Evolutionary conservation across 108 stramenopile species (phyloP).

Genomic region (Pseudonitzschia delicatissima): DNA sequence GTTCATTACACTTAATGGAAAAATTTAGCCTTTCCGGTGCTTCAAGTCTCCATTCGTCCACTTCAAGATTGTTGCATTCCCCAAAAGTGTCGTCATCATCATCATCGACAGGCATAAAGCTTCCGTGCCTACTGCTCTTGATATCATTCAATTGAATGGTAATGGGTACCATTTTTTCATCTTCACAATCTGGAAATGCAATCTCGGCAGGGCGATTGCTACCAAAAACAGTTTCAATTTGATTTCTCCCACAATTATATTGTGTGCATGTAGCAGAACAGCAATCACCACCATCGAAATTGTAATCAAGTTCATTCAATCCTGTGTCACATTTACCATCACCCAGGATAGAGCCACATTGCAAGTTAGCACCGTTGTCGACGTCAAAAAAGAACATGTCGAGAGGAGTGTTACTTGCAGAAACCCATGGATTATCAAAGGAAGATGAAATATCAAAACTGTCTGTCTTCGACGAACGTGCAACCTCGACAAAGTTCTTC

Average conservation of each 20-base stretch:
- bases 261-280: background rate
- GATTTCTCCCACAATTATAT: background rate
- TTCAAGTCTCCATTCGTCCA: background rate
- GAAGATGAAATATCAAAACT: background rate
- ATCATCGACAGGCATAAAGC: background rate
- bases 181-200: background rate
- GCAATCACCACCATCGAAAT: constrained; percentile 3
- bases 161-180: background rate
- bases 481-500: background rate
- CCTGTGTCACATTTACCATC: background rate
- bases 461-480: background rate
- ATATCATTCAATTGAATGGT: background rate
- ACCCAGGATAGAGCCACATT: background rate
- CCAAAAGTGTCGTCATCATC: background rate
- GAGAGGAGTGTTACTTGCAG: background rate
- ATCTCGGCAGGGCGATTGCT: background rate
- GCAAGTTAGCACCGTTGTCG: background rate
- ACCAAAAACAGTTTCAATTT: background rate
- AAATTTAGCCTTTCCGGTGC: background rate
- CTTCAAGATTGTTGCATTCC: too few relatives aligned
- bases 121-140: too few relatives aligned
- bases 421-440: background rate
- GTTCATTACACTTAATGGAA: background rate
- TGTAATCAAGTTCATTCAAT: background rate
- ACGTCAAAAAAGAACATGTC: background rate